Conservation (phyloP, 2,329 filamentous ascomycete genomes). For the Colletotrichum godetiae region DNA sequence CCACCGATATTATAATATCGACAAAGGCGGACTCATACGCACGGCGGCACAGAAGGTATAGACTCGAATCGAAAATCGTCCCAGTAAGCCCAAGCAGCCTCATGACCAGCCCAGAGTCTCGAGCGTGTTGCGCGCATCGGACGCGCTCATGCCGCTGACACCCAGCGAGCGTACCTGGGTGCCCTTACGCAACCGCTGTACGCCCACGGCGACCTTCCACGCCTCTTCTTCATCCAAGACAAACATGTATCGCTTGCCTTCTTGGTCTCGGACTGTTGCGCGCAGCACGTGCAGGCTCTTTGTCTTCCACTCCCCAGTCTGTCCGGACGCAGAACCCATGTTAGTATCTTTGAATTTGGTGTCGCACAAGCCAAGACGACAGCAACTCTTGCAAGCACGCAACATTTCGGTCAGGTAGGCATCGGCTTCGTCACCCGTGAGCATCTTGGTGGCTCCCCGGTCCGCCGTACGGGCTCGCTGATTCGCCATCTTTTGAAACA, state of each 20-base stretch:
- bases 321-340: slow-evolving; percentile 50
- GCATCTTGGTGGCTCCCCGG: slow-evolving; percentile 60
- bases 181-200: slow-evolving; percentile 70
- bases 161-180: slow-evolving; percentile 70
- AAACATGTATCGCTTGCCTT: slow-evolving; percentile 74
- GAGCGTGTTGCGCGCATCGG: slow-evolving; percentile 66
- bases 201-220: slow-evolving; percentile 74
- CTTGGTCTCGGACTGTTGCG: slow-evolving; percentile 73
- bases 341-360: slow-evolving; percentile 57
- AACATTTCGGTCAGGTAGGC: slow-evolving; percentile 72
- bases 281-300: slow-evolving; percentile 71
- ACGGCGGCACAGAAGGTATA: background rate
- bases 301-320: slow-evolving; percentile 65
- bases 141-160: slow-evolving; percentile 64
- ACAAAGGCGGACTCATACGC: background rate
- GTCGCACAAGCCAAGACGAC: slow-evolving; percentile 64
- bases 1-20: background rate
- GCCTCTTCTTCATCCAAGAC: slow-evolving; percentile 72
- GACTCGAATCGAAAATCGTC: background rate
- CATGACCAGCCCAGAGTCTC: slow-evolving; percentile 68
- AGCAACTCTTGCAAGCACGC: slow-evolving; percentile 73
- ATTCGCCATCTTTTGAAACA: slow-evolving; percentile 58
- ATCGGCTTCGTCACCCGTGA: slow-evolving; percentile 75
- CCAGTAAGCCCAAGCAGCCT: background rate
- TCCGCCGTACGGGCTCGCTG: slow-evolving; percentile 59